Conservation (phyloP, 306 rosid genomes). For the Prinsepia uniflora region DNA sequence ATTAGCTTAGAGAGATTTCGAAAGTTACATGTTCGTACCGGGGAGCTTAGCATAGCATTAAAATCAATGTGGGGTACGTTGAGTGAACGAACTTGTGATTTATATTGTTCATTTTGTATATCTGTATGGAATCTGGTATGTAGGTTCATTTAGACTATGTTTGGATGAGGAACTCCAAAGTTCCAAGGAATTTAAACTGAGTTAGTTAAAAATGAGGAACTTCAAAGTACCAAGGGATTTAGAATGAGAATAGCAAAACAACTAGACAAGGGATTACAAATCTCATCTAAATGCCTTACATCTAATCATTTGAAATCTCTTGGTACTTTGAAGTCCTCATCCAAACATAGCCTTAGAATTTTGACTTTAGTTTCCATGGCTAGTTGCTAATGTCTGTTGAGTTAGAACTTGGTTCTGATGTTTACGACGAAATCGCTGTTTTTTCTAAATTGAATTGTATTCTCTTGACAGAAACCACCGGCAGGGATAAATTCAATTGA, state of each 20-base stretch:
- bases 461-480: slow-evolving; percentile 39
- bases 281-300: too few relatives aligned
- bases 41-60: neutral
- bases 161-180: too few relatives aligned
- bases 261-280: too few relatives aligned
- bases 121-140: neutral
- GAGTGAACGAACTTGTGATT: neutral
- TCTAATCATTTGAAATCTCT: too few relatives aligned
- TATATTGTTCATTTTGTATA: neutral
- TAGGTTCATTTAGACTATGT: neutral
- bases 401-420: neutral
- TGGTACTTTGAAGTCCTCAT: too few relatives aligned
- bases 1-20: neutral
- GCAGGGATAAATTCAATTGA: slow-evolving; percentile 41
- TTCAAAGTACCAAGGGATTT: too few relatives aligned
- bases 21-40: neutral
- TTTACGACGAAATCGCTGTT: neutral
- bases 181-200: too few relatives aligned
- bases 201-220: too few relatives aligned
- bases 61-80: neutral
- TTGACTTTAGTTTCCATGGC: neutral
- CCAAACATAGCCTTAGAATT: neutral
- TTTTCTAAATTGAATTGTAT: slow-evolving; percentile 20
- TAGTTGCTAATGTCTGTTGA: neutral
- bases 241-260: too few relatives aligned